Evolutionary conservation across 129 eudicot genomes (phyloP), one percentile per base, ranked within the genome.

Genomic region (Centrapalus pauciflorus): DNA sequence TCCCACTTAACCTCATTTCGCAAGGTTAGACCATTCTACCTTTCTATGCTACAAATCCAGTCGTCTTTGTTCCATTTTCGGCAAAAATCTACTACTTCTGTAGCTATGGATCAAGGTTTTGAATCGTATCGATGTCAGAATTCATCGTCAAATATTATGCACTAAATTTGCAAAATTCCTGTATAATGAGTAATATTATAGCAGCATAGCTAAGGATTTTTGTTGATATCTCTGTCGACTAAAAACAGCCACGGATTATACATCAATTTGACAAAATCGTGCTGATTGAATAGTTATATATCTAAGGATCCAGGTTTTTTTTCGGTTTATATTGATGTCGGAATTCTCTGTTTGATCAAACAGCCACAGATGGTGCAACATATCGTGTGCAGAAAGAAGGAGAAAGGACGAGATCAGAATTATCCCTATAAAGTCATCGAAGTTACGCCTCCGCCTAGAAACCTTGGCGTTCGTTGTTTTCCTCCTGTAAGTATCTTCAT

Each of bases 381-480:
- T 58, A 68, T 90, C 20, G 29, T 67, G 1, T 90, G 97, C 80
- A 83, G 89, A 68, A 90, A 83, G 84, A 91, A 79, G 67, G 88
- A 83, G 70, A 81, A 76, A 64, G 95, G 88, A 25, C 80, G 90
- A 67, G 94, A 83, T 13, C 85, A 80, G 26, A 85, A 71, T 59
- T 30, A 77, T 50, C 96, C 96, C 7, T 92, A 92, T 56, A 88
- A 85, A 80, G 98, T 92, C 34, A 83, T 88, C 37, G 95, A 85
- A 75, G 82, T 92, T 59, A 85, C 95, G 19, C 98, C 98, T 43
- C 96, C 98, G 3, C 98, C 98, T 56, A 73, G 49, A 69, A 76
- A 64, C 84, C 96, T 92, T 7, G 98, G 98, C 66, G 33, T 86
- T 76, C 96, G 95, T 37, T 81, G 96, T 79, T 86, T 92, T 26